Conservation (phyloP, 208 protist genomes). For the Trypanosoma scelopori region DNA sequence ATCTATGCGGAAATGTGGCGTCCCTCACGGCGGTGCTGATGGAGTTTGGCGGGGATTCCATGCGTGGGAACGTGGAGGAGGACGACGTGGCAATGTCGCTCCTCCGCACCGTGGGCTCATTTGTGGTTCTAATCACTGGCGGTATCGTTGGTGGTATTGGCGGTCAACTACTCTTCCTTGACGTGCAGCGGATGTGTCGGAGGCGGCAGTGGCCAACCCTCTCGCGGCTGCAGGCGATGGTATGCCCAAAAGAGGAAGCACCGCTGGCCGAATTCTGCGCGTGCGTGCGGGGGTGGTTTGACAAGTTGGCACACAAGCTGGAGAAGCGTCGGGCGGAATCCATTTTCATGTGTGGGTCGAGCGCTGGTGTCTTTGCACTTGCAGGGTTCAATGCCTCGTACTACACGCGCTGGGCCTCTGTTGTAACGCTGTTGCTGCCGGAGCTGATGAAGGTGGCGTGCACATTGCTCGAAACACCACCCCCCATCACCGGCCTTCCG, state of each 20-base stretch:
- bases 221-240: background rate
- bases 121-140: constrained; percentile 48
- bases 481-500: background rate
- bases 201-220: background rate
- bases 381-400: constrained; percentile 57
- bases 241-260: background rate
- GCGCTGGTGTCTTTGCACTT: constrained; percentile 52
- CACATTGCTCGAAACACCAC: constrained; percentile 6
- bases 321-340: constrained; percentile 35
- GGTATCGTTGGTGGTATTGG: constrained; percentile 56
- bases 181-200: constrained; percentile 30
- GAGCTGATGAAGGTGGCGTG: constrained; percentile 31
- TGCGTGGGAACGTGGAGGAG: constrained; percentile 28
- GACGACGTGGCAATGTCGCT: constrained; percentile 5
- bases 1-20: constrained; percentile 49
- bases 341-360: constrained; percentile 64
- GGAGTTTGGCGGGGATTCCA: constrained; percentile 47
- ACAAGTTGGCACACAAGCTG: constrained; percentile 21
- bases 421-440: constrained; percentile 34
- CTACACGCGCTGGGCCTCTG: constrained; percentile 36
- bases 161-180: constrained; percentile 58
- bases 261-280: background rate
- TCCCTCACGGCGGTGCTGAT: constrained; percentile 44
- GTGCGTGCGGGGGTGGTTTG: constrained; percentile 20
- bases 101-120: constrained; percentile 35